phyloP scores from a whole-genome alignment of 768 basidiomycete species.

The Lentinula guzmanii region DNA sequence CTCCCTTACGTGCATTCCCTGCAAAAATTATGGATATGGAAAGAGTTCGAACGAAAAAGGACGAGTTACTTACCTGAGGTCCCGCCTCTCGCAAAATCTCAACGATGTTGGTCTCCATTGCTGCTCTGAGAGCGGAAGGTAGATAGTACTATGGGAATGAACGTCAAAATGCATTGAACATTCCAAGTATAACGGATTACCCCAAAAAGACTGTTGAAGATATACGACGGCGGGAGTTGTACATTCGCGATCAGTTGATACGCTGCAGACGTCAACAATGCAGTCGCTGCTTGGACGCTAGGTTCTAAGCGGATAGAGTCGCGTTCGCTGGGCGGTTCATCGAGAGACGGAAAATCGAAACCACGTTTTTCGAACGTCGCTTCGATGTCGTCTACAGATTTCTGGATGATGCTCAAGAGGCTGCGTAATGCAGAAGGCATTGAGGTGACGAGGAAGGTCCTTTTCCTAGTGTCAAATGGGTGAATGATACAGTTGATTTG shows the following conservation, averaged over 20 bases:
- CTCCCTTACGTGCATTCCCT: constrained; percentile 22
- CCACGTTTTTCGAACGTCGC: background rate
- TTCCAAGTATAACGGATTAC: background rate
- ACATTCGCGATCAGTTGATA: constrained; percentile 1
- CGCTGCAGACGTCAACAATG: background rate
- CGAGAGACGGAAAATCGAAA: background rate
- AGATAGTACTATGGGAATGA: constrained; percentile 10
- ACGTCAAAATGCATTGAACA: background rate
- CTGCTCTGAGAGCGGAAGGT: constrained; percentile 12
- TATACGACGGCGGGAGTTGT: background rate
- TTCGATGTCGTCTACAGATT: constrained; percentile 1
- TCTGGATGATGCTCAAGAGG: background rate
- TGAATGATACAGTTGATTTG: background rate
- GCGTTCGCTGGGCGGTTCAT: background rate
- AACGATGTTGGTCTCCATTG: constrained; percentile 16
- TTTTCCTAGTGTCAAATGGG: background rate
- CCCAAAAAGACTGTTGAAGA: constrained; percentile 2
- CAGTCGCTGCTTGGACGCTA: background rate
- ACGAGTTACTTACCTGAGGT: constrained; percentile 10
- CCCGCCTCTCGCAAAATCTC: constrained; percentile 28
- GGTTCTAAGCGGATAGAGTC: background rate
- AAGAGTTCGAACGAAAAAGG: background rate
- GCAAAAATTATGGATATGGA: background rate
- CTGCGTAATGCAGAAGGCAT: background rate
- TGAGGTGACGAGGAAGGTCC: background rate